Evolutionary conservation across 2,329 filamentous ascomycete species (phyloP).

Genomic region (Onygenales sp.): DNA sequence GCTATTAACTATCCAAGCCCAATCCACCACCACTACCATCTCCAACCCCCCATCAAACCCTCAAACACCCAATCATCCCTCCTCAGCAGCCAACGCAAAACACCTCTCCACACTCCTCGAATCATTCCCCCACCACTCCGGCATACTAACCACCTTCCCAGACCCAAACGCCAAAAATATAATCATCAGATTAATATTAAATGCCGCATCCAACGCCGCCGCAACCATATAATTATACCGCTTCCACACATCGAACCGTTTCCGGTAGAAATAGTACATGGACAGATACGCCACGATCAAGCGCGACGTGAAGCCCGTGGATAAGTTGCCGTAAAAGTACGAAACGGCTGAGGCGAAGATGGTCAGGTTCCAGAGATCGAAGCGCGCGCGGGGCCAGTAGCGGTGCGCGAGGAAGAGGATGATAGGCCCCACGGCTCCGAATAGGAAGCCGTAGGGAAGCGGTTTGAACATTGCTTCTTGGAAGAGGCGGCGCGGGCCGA

Average conservation of each 20-base stretch:
- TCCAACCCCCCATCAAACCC: too few relatives aligned
- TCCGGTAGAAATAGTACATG: conserved; percentile 50
- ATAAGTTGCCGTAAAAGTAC: conserved; percentile 53
- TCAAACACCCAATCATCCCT: too few relatives aligned
- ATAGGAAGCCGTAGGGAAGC: conserved; percentile 24
- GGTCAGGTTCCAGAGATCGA: conserved; percentile 51
- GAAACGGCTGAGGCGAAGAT: conserved; percentile 51
- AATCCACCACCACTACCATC: too few relatives aligned
- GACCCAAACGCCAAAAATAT: conserved; percentile 53
- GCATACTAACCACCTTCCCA: conserved; percentile 49
- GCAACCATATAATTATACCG: conserved; percentile 53
- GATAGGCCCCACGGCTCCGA: conserved; percentile 21
- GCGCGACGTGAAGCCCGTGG: conserved; percentile 47
- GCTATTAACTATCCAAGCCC: too few relatives aligned
- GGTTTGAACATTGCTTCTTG: conserved; percentile 18
- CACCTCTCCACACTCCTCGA: conserved; percentile 45
- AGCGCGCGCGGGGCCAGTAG: conserved; percentile 44
- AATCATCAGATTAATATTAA: conserved; percentile 52
- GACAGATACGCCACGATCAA: conserved; percentile 53
- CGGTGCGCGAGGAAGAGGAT: conserved; percentile 43
- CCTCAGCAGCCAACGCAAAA: conserved; percentile 38
- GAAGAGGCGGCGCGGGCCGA: conserved; percentile 31
- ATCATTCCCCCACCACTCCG: conserved; percentile 57
- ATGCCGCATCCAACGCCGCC: conserved; percentile 53
- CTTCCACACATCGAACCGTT: conserved; percentile 49